Conservation (phyloP, 2,329 filamentous ascomycete genomes). For the Diaporthe citrichinensis region DNA sequence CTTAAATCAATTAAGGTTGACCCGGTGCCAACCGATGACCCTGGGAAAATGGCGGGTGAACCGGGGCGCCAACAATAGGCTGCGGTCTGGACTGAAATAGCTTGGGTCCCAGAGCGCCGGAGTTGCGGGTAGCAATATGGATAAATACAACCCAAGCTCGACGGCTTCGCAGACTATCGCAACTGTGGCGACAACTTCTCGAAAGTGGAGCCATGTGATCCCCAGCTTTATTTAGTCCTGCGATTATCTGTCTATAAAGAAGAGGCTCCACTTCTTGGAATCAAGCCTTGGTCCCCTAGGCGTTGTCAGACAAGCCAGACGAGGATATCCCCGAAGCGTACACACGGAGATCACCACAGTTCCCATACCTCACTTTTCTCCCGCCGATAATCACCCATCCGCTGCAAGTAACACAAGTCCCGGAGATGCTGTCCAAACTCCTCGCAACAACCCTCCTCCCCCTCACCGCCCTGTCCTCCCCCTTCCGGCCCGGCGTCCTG, state of each 20-base stretch:
- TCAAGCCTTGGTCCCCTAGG: background rate
- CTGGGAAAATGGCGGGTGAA: conserved; percentile 18
- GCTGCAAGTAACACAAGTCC: background rate
- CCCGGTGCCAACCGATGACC: background rate
- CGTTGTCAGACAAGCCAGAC: conserved; percentile 24
- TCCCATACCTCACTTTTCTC: too few relatives aligned
- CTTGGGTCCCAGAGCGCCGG: conserved; percentile 32
- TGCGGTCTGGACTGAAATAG: conserved; percentile 30
- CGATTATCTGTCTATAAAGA: background rate
- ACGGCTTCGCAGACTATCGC: conserved; percentile 24
- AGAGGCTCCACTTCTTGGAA: background rate
- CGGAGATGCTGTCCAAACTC: conserved; percentile 33
- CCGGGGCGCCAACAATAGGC: conserved; percentile 16
- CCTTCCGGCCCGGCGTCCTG: conserved; percentile 8
- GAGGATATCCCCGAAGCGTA: background rate
- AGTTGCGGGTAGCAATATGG: conserved; percentile 33
- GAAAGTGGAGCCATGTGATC: conserved; percentile 16
- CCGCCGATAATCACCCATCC: background rate
- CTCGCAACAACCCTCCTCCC: conserved; percentile 44
- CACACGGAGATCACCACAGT: background rate
- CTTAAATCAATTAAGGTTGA: conserved; percentile 38
- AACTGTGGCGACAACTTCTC: conserved; percentile 11
- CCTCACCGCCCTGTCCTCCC: conserved; percentile 42
- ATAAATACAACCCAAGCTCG: conserved; percentile 38
- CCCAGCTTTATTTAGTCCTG: too few relatives aligned